Conservation (phyloP, 495 filamentous ascomycete genomes). For the Hyaloscypha bicolor region DNA sequence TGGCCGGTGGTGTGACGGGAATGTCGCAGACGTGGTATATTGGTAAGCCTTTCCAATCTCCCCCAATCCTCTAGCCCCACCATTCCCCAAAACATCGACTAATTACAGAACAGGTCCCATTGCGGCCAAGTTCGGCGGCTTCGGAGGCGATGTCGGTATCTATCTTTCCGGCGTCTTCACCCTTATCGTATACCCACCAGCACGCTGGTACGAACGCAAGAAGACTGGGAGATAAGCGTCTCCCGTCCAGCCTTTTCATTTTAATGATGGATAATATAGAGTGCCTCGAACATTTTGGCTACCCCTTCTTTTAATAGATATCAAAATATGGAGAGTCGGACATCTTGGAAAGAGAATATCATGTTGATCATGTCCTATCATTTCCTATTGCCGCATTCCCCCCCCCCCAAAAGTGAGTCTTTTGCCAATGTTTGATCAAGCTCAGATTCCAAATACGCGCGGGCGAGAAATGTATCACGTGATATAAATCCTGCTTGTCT, state of each 20-base stretch:
- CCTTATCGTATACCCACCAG: constrained; percentile 40
- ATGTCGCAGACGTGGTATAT: constrained; percentile 56
- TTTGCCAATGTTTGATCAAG: too few species aligned
- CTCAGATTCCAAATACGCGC: too few species aligned
- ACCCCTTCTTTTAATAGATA: background rate
- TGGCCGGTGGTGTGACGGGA: constrained; percentile 50
- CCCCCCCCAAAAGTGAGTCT: too few species aligned
- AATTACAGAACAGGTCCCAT: constrained; percentile 38
- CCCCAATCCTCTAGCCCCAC: too few species aligned
- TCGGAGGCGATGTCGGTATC: constrained; percentile 56
- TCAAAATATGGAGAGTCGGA: background rate
- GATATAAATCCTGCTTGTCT: too few species aligned
- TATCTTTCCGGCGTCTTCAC: constrained; percentile 55
- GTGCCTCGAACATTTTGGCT: background rate
- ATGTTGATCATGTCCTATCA: background rate
- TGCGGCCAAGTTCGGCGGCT: constrained; percentile 47
- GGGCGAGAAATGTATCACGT: too few species aligned
- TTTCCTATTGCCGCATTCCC: background rate
- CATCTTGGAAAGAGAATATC: background rate
- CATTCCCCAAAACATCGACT: background rate
- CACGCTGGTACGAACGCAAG: constrained; percentile 44
- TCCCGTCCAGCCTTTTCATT: background rate
- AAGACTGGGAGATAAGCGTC: constrained; percentile 27
- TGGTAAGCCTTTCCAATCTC: constrained; percentile 27
- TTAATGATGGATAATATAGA: background rate